Base-by-base conservation (phyloP, 2,329 filamentous ascomycete genomes). In the Aspergillus brunneoviolaceus region DNA sequence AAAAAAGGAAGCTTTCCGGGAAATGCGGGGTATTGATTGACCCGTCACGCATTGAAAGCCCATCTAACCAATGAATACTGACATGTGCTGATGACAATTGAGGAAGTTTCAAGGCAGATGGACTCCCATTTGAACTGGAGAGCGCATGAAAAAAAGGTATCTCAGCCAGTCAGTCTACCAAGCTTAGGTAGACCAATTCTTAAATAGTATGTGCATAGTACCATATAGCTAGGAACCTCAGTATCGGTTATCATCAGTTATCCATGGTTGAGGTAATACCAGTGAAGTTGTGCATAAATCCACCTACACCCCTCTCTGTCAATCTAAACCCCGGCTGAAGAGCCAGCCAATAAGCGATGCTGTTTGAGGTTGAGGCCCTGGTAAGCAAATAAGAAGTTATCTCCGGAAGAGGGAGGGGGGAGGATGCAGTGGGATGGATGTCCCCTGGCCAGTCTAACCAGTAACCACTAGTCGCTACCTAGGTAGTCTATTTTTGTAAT, bases 1-100 rank as follows among this genome's bases (percentile, higher is more conserved):
- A 49, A n/a, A 33, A 47, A 29, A 12, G 33, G 11, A 16, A 35
- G 14, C 16, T 16, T 45, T 12, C 49, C 45, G n/a, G 27, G 47
- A 27, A 57, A 58, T 58, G 56, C 56, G 56, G 56, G 56, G 56
- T 53, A 58, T 33, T 53, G 49, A 35, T 45, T 45, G 39, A 45
- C 14, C 16, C 39, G 39, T 45, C 39, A 45, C 16, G 39, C 39
- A 45, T 45, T 45, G 39, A n/a, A 19, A 45, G 39, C 9, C 9
- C 16, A 45, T n/a, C 39, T 35, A 58, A 33, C 56, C 56, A 58
- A 49, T 53, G 25, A 25, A 29, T 49, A 25, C 25, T 16, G 51
- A 21, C 48, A 39, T 42, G n/a, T 42, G 31, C 27, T 47, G 49
- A 58, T 47, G 49, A 58, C 23, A 51, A 58, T 14, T 7, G 6